Conservation (phyloP, 805 yeast species). For the Lipomyces lipofer region DNA sequence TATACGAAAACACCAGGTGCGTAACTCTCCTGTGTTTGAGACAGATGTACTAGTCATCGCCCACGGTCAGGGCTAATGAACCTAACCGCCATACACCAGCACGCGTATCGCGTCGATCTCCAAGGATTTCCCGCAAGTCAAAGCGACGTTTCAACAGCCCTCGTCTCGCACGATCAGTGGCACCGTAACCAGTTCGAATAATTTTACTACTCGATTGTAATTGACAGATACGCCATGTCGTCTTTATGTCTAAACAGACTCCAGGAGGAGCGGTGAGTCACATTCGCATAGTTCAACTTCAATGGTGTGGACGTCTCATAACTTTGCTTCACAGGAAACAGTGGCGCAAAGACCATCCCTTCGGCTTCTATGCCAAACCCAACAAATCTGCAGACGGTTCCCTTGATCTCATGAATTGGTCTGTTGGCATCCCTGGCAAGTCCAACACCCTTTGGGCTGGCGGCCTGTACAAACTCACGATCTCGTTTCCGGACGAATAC, state of each 20-base stretch:
- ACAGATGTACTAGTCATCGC: too few relatives aligned
- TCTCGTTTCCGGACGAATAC: constrained; percentile 81
- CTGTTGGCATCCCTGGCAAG: constrained; percentile 95
- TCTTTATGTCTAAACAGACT: constrained; percentile 76
- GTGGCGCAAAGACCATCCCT: constrained; percentile 99
- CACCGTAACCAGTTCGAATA: too few relatives aligned
- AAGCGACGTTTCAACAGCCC: too few relatives aligned
- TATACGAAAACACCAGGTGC: too few relatives aligned
- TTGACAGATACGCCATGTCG: constrained; percentile 39
- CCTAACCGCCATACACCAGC: too few relatives aligned
- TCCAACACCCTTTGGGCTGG: constrained; percentile 82
- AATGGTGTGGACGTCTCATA: background rate
- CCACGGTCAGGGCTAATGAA: too few relatives aligned
- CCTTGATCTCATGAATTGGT: constrained; percentile 83
- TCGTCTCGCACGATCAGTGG: too few relatives aligned
- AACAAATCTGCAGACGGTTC: constrained; percentile 75
- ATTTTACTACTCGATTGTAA: too few relatives aligned
- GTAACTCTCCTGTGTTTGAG: too few relatives aligned
- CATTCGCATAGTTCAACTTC: background rate
- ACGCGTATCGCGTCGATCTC: too few relatives aligned
- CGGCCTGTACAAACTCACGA: constrained; percentile 82
- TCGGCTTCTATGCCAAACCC: constrained; percentile 95
- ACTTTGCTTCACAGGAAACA: constrained; percentile 60
- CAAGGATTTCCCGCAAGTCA: too few relatives aligned
- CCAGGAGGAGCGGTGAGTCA: constrained; percentile 74